Base-by-base conservation (phyloP, 1,139 yeast genomes). In the Eremothecium gossypii region DNA sequence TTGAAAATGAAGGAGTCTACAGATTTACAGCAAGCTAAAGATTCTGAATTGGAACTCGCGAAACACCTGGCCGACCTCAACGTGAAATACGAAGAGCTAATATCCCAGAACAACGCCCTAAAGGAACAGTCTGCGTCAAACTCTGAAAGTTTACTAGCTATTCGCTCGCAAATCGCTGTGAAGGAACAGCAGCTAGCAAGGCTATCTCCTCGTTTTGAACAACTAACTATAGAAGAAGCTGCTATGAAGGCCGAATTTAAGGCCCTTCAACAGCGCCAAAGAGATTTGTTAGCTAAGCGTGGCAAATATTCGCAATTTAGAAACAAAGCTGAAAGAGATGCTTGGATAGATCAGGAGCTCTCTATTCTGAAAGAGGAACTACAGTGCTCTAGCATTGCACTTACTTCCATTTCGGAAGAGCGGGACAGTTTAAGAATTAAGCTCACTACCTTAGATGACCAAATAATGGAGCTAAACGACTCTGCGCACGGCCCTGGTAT, bases 241-340 rank as follows among this genome's bases (percentile, higher is more conserved):
- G 52, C 52, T 0, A 49, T 71, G 10, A 74, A 74, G 46, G 50
- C 58, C 1, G 58, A 67, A 38, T 61, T 83, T 30, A 55, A 66
- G 2, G 67, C 69, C 11, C 57, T 77, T 34, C 70, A 71, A 41
- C 68, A 77, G 2, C 70, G 67, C 30, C 87, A 83, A 58, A 69
- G 84, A 49, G 71, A 78, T 7, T 63, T 89, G 8, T 75, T 83
- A 43, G 70, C 86, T 9, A 89, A 87, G 55, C 85, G 81, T 52
- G 86, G 83, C 36, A 74, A 91, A 43, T 76, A 76, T 49, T 72
- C 78, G 34, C 74, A 76, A 50, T 87, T 85, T 52, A 51, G 62
- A 1, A 63, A 73, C 8, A 71, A 73, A 47, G 57, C 64, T 4
- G 81, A 83, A 47, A 73, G 96, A 50, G 83, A 87, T 56, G 40